Percentiles rank a stretch among this genome's conserved stretches.
Conservation (phyloP, 177 flowering plant species). For the Vitis hybrid region DNA sequence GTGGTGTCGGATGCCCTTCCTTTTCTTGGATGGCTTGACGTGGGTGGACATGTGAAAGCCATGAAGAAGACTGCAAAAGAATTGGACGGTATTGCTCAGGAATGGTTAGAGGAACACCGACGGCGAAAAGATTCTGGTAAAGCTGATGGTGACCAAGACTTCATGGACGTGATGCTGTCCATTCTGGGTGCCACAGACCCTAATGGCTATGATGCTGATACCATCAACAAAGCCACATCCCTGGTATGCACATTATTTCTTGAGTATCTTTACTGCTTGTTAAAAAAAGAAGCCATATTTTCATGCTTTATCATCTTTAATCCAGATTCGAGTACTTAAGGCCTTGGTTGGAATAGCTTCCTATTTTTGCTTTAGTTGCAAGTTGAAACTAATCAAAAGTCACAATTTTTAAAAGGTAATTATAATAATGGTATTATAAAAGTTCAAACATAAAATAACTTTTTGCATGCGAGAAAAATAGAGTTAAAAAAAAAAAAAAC, state of each 20-base stretch:
- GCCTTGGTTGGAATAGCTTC: too few relatives aligned
- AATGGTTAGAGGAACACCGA: constrained; percentile 18
- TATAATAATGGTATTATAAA: too few relatives aligned
- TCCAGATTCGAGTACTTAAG: too few relatives aligned
- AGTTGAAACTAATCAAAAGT: too few relatives aligned
- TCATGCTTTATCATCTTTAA: too few relatives aligned
- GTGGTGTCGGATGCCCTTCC: constrained; percentile 17
- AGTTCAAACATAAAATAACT: too few relatives aligned
- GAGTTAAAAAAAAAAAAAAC: too few relatives aligned
- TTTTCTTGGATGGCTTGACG: constrained; percentile 19
- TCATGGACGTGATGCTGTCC: constrained; percentile 13
- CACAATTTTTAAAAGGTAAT: too few relatives aligned
- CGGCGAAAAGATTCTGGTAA: neutral
- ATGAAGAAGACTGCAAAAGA: constrained; percentile 20
- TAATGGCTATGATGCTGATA: constrained; percentile 2
- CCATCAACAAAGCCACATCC: constrained; percentile 11
- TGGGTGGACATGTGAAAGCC: constrained; percentile 6
- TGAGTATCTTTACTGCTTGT: too few relatives aligned
- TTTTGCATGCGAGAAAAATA: too few relatives aligned
- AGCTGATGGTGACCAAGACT: constrained; percentile 4
- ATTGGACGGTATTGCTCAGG: neutral
- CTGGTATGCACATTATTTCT: constrained; percentile 2
- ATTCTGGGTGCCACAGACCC: neutral
- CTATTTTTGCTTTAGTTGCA: too few relatives aligned
- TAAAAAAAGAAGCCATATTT: too few relatives aligned